Conservation (phyloP, 1,284 basidiomycete genomes). For the Ceratobasidium sp. region DNA sequence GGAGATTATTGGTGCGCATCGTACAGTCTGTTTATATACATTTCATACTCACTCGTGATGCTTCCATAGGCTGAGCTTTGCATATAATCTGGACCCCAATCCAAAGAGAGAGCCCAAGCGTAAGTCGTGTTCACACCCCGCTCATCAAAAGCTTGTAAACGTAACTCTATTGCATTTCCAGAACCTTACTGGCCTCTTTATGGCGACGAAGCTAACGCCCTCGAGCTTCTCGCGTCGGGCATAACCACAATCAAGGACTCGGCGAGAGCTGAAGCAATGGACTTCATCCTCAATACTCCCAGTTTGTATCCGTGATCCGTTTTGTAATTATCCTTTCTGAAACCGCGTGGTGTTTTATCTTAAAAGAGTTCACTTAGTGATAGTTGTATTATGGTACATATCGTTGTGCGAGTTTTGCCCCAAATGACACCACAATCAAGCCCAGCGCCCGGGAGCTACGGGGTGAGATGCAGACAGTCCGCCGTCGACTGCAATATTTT, state of each 20-base stretch:
- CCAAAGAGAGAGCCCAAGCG: background rate
- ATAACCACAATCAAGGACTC: conserved; percentile 10
- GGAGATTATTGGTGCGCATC: conserved; percentile 34
- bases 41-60: background rate
- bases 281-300: background rate
- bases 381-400: no score
- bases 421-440: no score
- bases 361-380: no score
- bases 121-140: background rate
- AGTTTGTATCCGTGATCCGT: no score
- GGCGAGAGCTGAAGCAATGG: background rate
- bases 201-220: background rate
- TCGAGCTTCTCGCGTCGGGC: background rate
- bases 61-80: conserved; percentile 19
- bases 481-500: conserved; percentile 89
- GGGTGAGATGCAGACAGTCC: conserved; percentile 83
- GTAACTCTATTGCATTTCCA: background rate
- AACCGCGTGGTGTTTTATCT: no score
- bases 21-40: background rate
- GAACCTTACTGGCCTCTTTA: conserved; percentile 20
- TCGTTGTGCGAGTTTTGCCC: conserved; percentile 49
- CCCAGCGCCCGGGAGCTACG: conserved; percentile 70
- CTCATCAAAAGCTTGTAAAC: background rate
- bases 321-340: no score
- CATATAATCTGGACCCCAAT: conserved; percentile 31